phyloP scores from a whole-genome alignment of 257 asterid species.

The Salvia splendens region DNA sequence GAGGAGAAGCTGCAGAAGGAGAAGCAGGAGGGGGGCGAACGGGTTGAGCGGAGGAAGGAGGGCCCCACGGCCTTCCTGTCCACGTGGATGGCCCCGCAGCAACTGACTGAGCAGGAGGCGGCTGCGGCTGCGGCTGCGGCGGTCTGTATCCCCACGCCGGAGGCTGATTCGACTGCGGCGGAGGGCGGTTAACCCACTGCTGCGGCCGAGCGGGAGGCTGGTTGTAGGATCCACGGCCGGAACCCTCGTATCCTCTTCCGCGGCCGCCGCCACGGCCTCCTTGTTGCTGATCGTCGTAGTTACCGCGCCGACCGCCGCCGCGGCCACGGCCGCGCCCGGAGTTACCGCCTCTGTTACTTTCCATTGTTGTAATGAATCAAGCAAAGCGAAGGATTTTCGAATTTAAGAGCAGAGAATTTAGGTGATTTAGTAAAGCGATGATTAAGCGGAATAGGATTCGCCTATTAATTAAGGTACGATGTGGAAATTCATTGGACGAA shows the following conservation, averaged over 20 bases:
- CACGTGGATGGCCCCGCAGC: constrained; percentile 3
- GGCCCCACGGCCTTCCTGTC: constrained; percentile 36
- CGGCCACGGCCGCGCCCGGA: constrained; percentile 32
- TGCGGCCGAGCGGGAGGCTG: constrained; percentile 26
- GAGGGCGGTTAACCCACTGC: constrained; percentile 34
- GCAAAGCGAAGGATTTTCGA: background rate
- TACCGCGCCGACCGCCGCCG: constrained; percentile 31
- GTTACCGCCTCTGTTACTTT: constrained; percentile 18
- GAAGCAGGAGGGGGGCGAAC: constrained; percentile 10
- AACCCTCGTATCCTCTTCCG: constrained; percentile 25
- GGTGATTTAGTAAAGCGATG: background rate
- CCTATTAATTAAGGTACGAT: background rate
- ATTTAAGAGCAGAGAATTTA: background rate
- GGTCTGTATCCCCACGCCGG: constrained; percentile 20
- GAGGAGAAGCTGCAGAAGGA: background rate
- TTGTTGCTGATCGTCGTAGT: constrained; percentile 25
- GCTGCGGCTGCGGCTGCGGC: background rate
- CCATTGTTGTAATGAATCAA: constrained; percentile 14
- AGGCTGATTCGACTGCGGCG: constrained; percentile 29
- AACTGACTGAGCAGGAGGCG: too few species aligned
- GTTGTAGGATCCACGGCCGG: constrained; percentile 2
- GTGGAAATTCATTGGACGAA: background rate
- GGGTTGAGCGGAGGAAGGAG: constrained; percentile 26
- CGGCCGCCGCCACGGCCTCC: constrained; percentile 36
- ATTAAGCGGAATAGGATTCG: background rate